Percentiles rank a stretch among this genome's conserved stretches.
Conservation (phyloP, 208 protist species). For the Crithidia sp. region DNA sequence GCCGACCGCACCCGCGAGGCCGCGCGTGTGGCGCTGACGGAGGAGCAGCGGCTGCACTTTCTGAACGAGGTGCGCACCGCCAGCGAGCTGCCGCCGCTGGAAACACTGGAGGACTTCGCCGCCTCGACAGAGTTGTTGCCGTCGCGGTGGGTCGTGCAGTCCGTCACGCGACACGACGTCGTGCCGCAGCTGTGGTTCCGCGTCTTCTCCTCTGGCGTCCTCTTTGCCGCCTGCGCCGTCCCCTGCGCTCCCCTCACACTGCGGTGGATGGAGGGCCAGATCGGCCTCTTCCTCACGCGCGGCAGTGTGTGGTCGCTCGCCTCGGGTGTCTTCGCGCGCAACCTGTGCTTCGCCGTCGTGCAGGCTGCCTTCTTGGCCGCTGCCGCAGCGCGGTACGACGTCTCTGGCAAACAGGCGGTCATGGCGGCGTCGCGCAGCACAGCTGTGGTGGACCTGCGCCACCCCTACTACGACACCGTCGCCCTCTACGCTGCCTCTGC, state of each 20-base stretch:
- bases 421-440: slow-evolving; percentile 16
- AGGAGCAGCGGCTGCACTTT: slow-evolving; percentile 46
- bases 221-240: slow-evolving; percentile 62
- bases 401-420: slow-evolving; percentile 3
- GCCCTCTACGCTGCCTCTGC: slow-evolving; percentile 45
- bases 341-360: slow-evolving; percentile 45
- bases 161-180: slow-evolving; percentile 39
- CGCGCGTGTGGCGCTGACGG: slow-evolving; percentile 17
- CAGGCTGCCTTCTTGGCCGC: slow-evolving; percentile 40
- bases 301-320: slow-evolving; percentile 83
- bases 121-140: slow-evolving; percentile 29
- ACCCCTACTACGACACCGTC: slow-evolving; percentile 78
- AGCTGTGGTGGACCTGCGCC: slow-evolving; percentile 57
- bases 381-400: slow-evolving; percentile 8
- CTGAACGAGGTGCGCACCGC: slow-evolving; percentile 33
- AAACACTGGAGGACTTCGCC: slow-evolving; percentile 31
- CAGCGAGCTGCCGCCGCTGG: slow-evolving; percentile 18
- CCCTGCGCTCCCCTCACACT: slow-evolving; percentile 66
- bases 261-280: slow-evolving; percentile 71
- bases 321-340: slow-evolving; percentile 45
- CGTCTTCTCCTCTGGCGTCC: slow-evolving; percentile 46
- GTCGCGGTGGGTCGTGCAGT: slow-evolving; percentile 70
- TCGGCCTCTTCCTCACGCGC: slow-evolving; percentile 66
- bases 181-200: slow-evolving; percentile 49
- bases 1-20: slow-evolving; percentile 8